phyloP scores from a whole-genome alignment of 2,329 filamentous ascomycete species.

The Colletotrichum noveboracense region DNA sequence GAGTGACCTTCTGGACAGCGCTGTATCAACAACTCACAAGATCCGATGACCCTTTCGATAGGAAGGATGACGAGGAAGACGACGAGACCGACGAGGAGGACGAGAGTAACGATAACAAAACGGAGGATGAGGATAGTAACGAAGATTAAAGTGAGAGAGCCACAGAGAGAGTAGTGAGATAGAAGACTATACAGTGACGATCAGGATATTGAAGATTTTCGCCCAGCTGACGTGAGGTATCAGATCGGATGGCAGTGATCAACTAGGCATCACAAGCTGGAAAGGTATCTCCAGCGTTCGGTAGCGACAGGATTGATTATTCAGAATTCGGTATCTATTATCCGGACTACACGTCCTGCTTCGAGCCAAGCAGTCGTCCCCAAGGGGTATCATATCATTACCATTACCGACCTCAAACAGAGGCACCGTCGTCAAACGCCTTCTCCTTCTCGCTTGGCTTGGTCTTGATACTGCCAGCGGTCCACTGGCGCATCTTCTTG shows the following conservation, averaged over 20 bases:
- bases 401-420: background rate
- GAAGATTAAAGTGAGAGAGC: background rate
- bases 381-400: background rate
- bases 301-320: background rate
- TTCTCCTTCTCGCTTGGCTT: constrained; percentile 10
- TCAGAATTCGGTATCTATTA: background rate
- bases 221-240: background rate
- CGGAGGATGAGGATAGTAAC: background rate
- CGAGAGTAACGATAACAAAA: background rate
- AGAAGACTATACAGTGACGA: background rate
- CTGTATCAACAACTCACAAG: background rate
- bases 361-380: background rate
- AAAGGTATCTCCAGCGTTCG: background rate
- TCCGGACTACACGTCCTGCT: background rate
- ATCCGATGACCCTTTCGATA: background rate
- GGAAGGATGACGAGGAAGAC: background rate
- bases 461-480: constrained; percentile 29
- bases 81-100: background rate
- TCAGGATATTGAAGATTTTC: background rate
- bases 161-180: background rate
- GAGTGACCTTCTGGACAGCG: background rate
- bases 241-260: background rate
- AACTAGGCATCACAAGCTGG: background rate
- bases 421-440: background rate
- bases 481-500: constrained; percentile 29